phyloP scores from a whole-genome alignment of 768 basidiomycete species.

The Trametopsis cervina region DNA sequence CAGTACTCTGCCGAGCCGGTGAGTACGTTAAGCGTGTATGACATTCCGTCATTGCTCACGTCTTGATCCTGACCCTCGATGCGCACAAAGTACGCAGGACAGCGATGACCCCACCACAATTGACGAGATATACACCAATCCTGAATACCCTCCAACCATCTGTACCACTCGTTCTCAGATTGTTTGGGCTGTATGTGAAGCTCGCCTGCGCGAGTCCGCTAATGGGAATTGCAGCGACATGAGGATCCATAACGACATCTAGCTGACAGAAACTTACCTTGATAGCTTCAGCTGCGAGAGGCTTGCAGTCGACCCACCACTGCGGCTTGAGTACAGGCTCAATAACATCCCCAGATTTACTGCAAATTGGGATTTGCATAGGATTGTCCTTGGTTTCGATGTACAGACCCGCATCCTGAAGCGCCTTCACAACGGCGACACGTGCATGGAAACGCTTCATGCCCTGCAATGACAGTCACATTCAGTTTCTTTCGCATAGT shows the following conservation, averaged over 20 bases:
- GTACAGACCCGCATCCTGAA: constrained; percentile 81
- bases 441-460: constrained; percentile 97
- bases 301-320: constrained; percentile 97
- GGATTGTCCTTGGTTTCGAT: constrained; percentile 93
- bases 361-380: constrained; percentile 97
- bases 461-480: constrained; percentile 41
- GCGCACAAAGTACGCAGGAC: constrained; percentile 88
- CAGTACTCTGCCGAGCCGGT: constrained; percentile 37
- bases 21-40: neutral
- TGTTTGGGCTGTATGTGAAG: constrained; percentile 74
- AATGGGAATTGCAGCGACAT: constrained; percentile 5
- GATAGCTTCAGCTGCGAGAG: constrained; percentile 84
- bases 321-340: constrained; percentile 95
- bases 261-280: constrained; percentile 40
- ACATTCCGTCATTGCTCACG: constrained; percentile 31
- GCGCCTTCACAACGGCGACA: constrained; percentile 69
- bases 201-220: constrained; percentile 90
- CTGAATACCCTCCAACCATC: constrained; percentile 92
- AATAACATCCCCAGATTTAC: constrained; percentile 95
- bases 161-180: constrained; percentile 91
- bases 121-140: constrained; percentile 99
- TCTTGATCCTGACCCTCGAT: constrained; percentile 73
- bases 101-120: constrained; percentile 98
- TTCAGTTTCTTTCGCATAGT: neutral
- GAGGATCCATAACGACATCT: too few relatives aligned